Base-by-base conservation (phyloP, 148 eudicot species). In the Persicaria maculosa region DNA sequence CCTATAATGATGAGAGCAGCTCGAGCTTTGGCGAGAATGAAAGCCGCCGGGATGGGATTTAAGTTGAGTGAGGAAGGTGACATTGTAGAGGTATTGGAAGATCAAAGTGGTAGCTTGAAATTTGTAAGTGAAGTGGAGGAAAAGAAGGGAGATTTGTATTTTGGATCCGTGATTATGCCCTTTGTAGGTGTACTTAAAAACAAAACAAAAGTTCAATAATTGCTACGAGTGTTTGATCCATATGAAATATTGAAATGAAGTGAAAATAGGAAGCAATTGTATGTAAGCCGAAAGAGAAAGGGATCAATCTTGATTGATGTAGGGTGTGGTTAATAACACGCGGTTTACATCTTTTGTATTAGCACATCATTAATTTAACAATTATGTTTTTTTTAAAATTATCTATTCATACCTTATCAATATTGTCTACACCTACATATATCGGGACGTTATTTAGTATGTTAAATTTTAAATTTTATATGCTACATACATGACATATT, bases 121-220 rank as follows among this genome's bases (percentile, higher is more conserved):
- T 79, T 79, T 81, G 83, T 88, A 48, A 94, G 98, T 84, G 98
- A 94, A 81, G 93, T 91, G 2, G 76, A 82, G 25, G 98, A 91
- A 71, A 81, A 81, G 22, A 80, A 91, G 78, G 97, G 93, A 7
- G 58, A 79, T 43, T 83, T 94, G 86, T 91, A 87, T 89, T 86
- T 94, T 80, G 98, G 93, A 0, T 94, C 98, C 44, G 88, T 91
- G 0, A 74, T 72, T 10, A 80, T 78, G 83, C 88, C 96, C 47
- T 91, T 62, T 84, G 85, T 83, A 0, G 72, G 85, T 75, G 81
- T 65, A 74, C 79, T 36, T 65, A 65, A 40, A 12, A 20, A 9
- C 44, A 62, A 62, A 36, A 10, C 44, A 62, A 62, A 62, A 62
- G 68, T 36, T 31, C 4, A 36, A 9, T 15, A 12, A 50, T 14